phyloP scores from a whole-genome alignment of 768 basidiomycete species.

The Xerocomus brunneocitrinus region DNA sequence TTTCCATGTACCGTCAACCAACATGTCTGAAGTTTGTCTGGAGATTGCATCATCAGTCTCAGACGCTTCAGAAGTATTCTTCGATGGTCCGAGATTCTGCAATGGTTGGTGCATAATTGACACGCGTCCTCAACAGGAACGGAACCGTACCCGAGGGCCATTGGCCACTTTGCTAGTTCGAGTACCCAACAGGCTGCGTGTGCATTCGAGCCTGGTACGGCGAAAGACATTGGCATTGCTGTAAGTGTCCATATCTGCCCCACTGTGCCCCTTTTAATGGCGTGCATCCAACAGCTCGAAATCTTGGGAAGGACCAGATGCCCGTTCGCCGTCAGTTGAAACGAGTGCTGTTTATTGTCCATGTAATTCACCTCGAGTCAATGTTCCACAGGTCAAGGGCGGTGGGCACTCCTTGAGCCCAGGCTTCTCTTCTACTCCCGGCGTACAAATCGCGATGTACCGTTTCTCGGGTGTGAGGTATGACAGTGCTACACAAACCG shows the following conservation, averaged over 20 bases:
- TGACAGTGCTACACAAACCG: constrained; percentile 37
- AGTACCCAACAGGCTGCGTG: constrained; percentile 46
- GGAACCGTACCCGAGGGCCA: constrained; percentile 36
- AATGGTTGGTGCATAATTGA: constrained; percentile 6
- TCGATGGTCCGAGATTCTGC: constrained; percentile 13
- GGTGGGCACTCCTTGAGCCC: constrained; percentile 55
- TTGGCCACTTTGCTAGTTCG: constrained; percentile 46
- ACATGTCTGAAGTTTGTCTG: constrained; percentile 12
- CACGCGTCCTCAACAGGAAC: constrained; percentile 12
- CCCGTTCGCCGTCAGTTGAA: constrained; percentile 48
- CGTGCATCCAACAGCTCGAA: constrained; percentile 35
- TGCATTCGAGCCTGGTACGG: constrained; percentile 54
- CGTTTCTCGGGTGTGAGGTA: constrained; percentile 45
- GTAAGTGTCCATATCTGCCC: constrained; percentile 28
- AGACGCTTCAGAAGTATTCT: constrained; percentile 19
- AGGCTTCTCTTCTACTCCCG: constrained; percentile 55
- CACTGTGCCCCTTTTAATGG: neutral
- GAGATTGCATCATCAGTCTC: constrained; percentile 22
- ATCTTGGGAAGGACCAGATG: constrained; percentile 42
- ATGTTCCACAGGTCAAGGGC: constrained; percentile 48
- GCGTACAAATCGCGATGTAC: constrained; percentile 55
- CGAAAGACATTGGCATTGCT: constrained; percentile 47
- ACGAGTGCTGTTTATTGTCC: neutral
- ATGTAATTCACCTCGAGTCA: neutral
- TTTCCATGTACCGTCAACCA: neutral